A percentile compares a stretch with the other conserved stretches of the same genome.
Conservation (phyloP, 305 asterid genomes). For the Andrographis paniculata region DNA sequence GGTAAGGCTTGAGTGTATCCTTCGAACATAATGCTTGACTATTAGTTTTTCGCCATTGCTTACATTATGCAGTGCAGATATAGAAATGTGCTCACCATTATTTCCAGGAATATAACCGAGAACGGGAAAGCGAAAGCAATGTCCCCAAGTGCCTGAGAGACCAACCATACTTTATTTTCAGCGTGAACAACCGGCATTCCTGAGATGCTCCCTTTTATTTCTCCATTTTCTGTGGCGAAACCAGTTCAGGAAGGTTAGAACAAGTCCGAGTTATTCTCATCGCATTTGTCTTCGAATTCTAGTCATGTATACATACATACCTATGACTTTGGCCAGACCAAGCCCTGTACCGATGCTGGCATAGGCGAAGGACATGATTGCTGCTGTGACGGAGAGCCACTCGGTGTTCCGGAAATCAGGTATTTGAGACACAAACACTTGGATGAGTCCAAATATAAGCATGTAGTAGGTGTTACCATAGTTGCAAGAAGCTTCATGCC, state of each 20-base stretch:
- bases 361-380: conserved; percentile 68
- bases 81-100: conserved; percentile 40
- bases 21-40: conserved; percentile 13
- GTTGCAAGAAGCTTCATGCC: conserved; percentile 49
- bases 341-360: conserved; percentile 62
- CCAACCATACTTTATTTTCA: conserved; percentile 46
- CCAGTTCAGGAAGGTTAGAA: conserved; percentile 5
- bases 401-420: conserved; percentile 52
- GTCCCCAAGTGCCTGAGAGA: conserved; percentile 65
- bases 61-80: not conserved
- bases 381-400: conserved; percentile 69
- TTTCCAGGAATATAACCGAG: conserved; percentile 50
- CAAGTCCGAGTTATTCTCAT: not conserved
- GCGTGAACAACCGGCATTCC: conserved; percentile 48
- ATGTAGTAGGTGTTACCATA: conserved; percentile 34
- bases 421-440: conserved; percentile 57
- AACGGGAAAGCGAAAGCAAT: conserved; percentile 79
- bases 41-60: not conserved
- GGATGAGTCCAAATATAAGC: conserved; percentile 57
- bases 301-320: conserved; percentile 17
- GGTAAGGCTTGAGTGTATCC: conserved; percentile 61
- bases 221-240: conserved; percentile 65
- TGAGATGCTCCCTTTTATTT: conserved; percentile 54
- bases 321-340: conserved; percentile 61
- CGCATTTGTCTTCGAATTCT: not conserved